These are phyloP conservation scores for Blepharisma undulans DNA, from an alignment of 169 alveolate species.

Conservation along the genomic window DNA sequence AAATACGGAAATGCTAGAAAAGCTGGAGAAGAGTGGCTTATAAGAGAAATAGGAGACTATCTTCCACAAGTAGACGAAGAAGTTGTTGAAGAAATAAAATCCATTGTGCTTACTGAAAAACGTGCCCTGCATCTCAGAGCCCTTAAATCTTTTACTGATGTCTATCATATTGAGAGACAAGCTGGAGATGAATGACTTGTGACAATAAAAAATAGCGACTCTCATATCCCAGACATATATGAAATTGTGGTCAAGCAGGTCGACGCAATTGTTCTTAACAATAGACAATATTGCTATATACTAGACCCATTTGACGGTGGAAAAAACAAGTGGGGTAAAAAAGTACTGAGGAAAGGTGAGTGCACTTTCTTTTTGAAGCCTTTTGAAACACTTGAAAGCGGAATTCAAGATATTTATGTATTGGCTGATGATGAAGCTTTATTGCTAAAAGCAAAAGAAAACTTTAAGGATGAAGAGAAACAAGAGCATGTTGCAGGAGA, in stretches of 20 bases:
- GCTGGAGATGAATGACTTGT: conserved; percentile 80
- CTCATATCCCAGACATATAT: conserved; percentile 63
- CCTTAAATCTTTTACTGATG: conserved; percentile 48
- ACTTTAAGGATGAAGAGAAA: conserved; percentile 1
- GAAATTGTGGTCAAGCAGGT: conserved; percentile 48
- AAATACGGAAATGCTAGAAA: conserved; percentile 58
- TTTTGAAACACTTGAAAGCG: conserved; percentile 61
- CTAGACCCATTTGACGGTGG: conserved; percentile 53
- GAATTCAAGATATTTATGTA: conserved; percentile 50
- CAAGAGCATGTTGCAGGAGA: conserved; percentile 49
- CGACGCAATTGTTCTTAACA: conserved; percentile 45
- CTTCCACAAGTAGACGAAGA: conserved; percentile 59
- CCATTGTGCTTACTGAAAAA: conserved; percentile 61
- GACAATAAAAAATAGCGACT: conserved; percentile 39
- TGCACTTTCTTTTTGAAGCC: conserved; percentile 65
- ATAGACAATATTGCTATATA: conserved; percentile 59
- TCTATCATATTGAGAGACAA: conserved; percentile 52
- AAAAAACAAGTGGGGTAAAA: conserved; percentile 50
- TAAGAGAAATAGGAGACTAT: conserved; percentile 60
- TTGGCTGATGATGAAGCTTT: conserved; percentile 74
- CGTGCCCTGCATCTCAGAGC: conserved; percentile 61
- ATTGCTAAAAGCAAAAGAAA: conserved; percentile 54
- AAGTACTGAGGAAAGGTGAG: conserved; percentile 64
- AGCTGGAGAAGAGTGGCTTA: conserved; percentile 78
- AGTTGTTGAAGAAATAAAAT: conserved; percentile 45